phyloP scores from a whole-genome alignment of 208 protist species.

The Acanthamoeba healyi region DNA sequence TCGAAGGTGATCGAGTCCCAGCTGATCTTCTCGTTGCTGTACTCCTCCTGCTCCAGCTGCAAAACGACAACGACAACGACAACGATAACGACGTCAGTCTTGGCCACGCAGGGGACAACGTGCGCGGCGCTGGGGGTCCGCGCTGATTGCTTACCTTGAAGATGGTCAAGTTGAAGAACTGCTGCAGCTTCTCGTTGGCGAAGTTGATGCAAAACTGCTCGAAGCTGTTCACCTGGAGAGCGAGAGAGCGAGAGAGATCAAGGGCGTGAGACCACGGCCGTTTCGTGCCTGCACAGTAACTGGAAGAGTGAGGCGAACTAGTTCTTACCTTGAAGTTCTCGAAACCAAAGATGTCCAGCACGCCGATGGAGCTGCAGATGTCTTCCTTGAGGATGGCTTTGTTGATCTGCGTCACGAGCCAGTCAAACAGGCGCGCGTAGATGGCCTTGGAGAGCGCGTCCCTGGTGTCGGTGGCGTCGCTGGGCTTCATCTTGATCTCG shows the following conservation, averaged over 20 bases:
- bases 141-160: conserved; percentile 84
- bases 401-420: conserved; percentile 92
- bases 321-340: conserved; percentile 92
- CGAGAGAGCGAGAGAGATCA: neutral
- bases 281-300: neutral
- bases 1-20: conserved; percentile 89
- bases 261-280: neutral
- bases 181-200: conserved; percentile 91
- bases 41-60: conserved; percentile 91
- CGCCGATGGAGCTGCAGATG: conserved; percentile 82
- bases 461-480: conserved; percentile 84
- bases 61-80: no score
- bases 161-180: conserved; percentile 91
- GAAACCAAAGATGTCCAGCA: conserved; percentile 96
- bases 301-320: neutral
- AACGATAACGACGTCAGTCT: no score
- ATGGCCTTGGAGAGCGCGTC: conserved; percentile 89
- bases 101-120: neutral
- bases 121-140: conserved; percentile 92
- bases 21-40: conserved; percentile 87
- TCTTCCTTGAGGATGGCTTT: conserved; percentile 81
- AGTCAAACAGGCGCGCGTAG: conserved; percentile 62
- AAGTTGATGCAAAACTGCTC: conserved; percentile 93
- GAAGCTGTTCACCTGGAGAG: conserved; percentile 87
- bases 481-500: conserved; percentile 64